Evolutionary conservation across 2,329 filamentous ascomycete species (phyloP), one percentile per base, ranked within the genome.

Genomic region (Shiraia sp.): DNA sequence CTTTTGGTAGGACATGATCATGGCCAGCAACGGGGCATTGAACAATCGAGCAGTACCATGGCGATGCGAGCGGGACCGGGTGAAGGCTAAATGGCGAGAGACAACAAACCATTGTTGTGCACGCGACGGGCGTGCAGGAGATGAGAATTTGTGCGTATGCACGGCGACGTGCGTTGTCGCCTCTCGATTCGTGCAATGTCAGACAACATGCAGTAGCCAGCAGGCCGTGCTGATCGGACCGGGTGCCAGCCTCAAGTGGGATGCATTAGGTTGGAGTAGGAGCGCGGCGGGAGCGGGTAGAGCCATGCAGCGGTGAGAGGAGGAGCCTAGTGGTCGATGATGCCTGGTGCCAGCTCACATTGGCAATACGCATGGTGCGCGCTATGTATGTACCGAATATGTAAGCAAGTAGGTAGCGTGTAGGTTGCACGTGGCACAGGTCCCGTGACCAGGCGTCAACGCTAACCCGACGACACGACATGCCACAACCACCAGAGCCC

Each of bases 131-230:
- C 32, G 45, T 46, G 58, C 42, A 38, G 39, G 49, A 29, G 33
- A 47, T 52, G 37, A 53, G 51, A 55, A 41, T 52, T 57, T 51
- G 51, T 49, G 50, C 53, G 32, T 35, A 54, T 68, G 64, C 63
- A 61, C 35, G 49, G 32, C 30, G 42, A 52, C 55, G 42, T 34
- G 55, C 44, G 53, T 59, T 65, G 66, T 66, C 59, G 56, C 53
- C 44, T 43, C 61, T 51, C 57, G 59, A 61, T 62, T 67, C 63
- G 66, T 57, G 48, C 44, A 40, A 47, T 34, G 51, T 52, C 51
- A 50, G 36, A 34, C 28, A 22, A 39, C 43, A 31, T 42, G 39
- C 44, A 47, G 38, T 31, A 42, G 42, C 40, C 25, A 33, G 32
- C 36, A 37, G 40, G 29, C 49, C 45, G 48, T 35, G 15, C 19